Evolutionary conservation across 164 flowering plant species (phyloP), one percentile per base, ranked within the genome.

Genomic region (Buxus sempervirens): DNA sequence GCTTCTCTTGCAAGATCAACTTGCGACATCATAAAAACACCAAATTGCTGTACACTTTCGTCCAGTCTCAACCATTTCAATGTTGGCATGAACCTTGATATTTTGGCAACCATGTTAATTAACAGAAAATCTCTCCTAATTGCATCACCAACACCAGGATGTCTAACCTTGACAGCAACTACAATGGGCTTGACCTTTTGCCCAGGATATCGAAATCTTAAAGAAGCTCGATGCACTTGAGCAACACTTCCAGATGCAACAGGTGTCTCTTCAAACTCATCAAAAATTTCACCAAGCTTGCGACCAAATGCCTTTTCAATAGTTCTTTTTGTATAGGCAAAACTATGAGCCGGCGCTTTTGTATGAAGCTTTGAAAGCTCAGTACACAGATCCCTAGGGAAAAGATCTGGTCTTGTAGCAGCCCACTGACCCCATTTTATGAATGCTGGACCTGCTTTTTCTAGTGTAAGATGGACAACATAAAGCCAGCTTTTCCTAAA

Each of bases 341-440:
- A 91, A 70, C 88, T 80, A 73, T 89, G 97, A 5, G 78, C 82
- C 27, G 97, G 97, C 24, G 97, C 94, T 18, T 86, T 78, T 0
- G 82, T 73, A 41, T 90, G 97, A 73, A 90, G 94, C 69, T 86
- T 75, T 60, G 90, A 58, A 54, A 90, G 87, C 73, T 84, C 86
- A 22, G 70, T 23, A 56, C 96, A 90, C 36, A 90, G 59, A 74
- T 90, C 94, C 64, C 73, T 72, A 55, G 97, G 87, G 64, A 90
- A 89, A 26, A 89, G 86, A 82, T 90, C 97, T 6, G 97, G 94
- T 56, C 94, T 78, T 70, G 97, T 77, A 9, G 97, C 97, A 21
- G 91, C 89, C 94, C 96, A 90, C 48, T 90, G 96, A 42, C 96
- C 96, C 94, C 94, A 90, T 76, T 90, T 89, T 24, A 90, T 90